phyloP scores from a whole-genome alignment of 345 rosid species.

The Syzygium oleosum region DNA sequence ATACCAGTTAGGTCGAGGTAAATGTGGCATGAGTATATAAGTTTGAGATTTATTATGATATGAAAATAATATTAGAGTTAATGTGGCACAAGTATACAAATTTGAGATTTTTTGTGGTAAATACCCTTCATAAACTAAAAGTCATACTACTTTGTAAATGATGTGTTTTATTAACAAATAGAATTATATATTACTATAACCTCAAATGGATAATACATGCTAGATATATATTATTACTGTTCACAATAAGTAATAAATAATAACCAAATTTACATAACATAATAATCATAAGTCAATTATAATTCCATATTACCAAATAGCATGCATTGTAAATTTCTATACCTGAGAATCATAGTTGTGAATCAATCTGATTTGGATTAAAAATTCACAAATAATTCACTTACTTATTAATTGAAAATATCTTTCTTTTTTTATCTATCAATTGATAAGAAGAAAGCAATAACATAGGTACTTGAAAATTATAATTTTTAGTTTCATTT shows the following conservation, averaged over 20 bases:
- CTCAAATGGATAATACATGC: not conserved
- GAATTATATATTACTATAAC: not conserved
- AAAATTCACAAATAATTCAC: not conserved
- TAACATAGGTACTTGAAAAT: not conserved
- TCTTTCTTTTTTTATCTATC: not conserved
- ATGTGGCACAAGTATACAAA: not conserved
- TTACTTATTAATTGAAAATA: not conserved
- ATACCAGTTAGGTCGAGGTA: not conserved
- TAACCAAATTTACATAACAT: not conserved
- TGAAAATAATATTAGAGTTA: not conserved
- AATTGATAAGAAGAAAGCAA: not conserved
- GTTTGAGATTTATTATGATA: not conserved
- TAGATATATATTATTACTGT: not conserved
- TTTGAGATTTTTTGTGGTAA: not conserved
- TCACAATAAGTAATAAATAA: not conserved
- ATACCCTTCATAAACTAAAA: not conserved
- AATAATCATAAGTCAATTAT: not conserved
- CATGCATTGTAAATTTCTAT: not conserved
- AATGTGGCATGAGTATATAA: fast-evolving
- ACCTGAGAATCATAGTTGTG: not conserved
- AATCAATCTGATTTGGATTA: not conserved
- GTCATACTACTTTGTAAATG: not conserved
- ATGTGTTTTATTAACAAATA: not conserved
- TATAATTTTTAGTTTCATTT: not conserved
- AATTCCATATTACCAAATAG: not conserved